phyloP scores from a whole-genome alignment of 192 early-diverging fungal genomes.

The Coemansia aciculifera region DNA sequence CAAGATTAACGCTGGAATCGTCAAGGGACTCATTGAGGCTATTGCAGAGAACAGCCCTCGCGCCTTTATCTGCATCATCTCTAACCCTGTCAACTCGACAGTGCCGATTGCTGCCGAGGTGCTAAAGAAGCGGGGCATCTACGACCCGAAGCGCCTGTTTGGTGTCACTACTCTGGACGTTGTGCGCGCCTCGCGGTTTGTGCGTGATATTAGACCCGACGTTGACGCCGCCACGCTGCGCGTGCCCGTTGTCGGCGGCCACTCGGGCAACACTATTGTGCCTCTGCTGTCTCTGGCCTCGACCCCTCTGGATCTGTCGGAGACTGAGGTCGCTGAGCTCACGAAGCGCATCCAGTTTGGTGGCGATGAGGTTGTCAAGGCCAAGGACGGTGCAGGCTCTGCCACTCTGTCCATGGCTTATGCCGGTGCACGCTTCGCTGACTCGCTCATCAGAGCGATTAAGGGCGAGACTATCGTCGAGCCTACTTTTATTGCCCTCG shows the following conservation, averaged over 20 bases:
- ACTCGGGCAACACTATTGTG: constrained; percentile 96
- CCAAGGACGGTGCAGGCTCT: constrained; percentile 93
- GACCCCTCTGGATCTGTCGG: constrained; percentile 61
- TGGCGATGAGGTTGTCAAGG: constrained; percentile 99
- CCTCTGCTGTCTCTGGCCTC: constrained; percentile 85
- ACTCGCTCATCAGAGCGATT: constrained; percentile 79
- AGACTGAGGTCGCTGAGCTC: constrained; percentile 83
- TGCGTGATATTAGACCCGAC: constrained; percentile 74
- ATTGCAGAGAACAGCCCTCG: constrained; percentile 78
- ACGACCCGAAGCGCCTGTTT: constrained; percentile 83
- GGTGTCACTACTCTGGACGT: constrained; percentile 97
- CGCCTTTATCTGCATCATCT: constrained; percentile 84
- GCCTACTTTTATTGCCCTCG: constrained; percentile 77
- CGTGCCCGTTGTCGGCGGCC: constrained; percentile 91
- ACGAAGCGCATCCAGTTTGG: constrained; percentile 98
- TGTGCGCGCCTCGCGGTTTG: constrained; percentile 95
- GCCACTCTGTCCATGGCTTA: constrained; percentile 90
- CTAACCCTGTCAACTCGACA: constrained; percentile 97
- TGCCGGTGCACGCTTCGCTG: constrained; percentile 88
- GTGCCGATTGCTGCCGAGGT: constrained; percentile 92
- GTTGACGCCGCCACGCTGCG: constrained; percentile 65
- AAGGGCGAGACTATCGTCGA: constrained; percentile 80
- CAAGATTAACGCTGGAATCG: constrained; percentile 95
- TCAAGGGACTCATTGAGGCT: constrained; percentile 75
- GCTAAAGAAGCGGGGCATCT: constrained; percentile 82